These are phyloP conservation scores for Puccinia hordei DNA, from an alignment of 1,284 basidiomycete species.

Conservation along the genomic window DNA sequence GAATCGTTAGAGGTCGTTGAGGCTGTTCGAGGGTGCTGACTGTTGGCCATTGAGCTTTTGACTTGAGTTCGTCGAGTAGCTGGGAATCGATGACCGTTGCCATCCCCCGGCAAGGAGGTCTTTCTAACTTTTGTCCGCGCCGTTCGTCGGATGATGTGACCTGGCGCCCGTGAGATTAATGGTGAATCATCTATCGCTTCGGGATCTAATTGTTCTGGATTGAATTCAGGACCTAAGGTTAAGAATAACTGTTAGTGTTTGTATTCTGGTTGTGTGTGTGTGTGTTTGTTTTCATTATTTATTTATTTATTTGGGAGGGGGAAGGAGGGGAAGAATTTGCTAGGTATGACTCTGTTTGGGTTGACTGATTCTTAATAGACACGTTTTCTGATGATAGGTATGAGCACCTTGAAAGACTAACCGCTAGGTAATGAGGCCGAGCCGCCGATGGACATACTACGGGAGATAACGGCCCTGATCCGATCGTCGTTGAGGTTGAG, in stretches of 20 bases:
- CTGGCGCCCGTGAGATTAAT: slow-evolving; percentile 82
- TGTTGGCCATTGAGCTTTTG: slow-evolving; percentile 24
- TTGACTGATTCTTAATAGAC: too few relatives aligned
- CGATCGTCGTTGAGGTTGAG: slow-evolving; percentile 60
- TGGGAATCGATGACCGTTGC: slow-evolving; percentile 75
- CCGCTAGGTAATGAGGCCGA: slow-evolving; percentile 3
- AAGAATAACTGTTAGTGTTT: neutral
- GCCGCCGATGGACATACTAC: slow-evolving; percentile 70
- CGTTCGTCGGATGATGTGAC: slow-evolving; percentile 83
- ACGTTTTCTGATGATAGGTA: too few relatives aligned
- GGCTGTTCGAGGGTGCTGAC: slow-evolving; percentile 29
- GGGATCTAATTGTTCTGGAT: slow-evolving; percentile 60
- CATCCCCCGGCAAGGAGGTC: slow-evolving; percentile 73
- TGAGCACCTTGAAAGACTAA: too few relatives aligned
- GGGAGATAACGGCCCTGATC: slow-evolving; percentile 72
- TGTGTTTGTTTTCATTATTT: neutral
- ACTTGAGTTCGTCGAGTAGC: slow-evolving; percentile 26
- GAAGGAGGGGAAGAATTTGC: neutral
- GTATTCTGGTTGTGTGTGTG: neutral
- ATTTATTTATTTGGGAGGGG: neutral
- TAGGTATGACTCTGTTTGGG: too few relatives aligned
- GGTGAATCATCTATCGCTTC: slow-evolving; percentile 74
- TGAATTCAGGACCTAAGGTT: slow-evolving; percentile 8
- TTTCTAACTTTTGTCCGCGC: slow-evolving; percentile 95
- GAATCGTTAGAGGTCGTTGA: slow-evolving; percentile 53